Conservation (phyloP, 768 basidiomycete genomes). For the Lactarius trivialis region DNA sequence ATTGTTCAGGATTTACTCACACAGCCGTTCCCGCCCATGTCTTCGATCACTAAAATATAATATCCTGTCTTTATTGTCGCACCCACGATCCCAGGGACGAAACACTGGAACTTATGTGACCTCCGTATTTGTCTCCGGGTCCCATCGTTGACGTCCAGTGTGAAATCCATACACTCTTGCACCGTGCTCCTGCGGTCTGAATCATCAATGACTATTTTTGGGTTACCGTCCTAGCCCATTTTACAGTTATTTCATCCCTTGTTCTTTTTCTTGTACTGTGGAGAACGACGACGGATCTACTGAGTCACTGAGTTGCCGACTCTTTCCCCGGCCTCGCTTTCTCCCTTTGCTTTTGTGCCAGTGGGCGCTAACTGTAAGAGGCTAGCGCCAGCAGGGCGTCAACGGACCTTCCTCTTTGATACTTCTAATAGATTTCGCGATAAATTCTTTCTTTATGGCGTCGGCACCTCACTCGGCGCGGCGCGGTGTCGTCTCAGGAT, state of each 20-base stretch:
- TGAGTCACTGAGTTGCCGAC: background rate
- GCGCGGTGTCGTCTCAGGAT: background rate
- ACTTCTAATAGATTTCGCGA: background rate
- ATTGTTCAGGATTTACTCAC: constrained; percentile 38
- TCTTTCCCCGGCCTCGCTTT: background rate
- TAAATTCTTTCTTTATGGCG: background rate
- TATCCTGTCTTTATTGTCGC: background rate
- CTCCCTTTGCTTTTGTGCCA: background rate
- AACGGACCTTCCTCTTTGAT: background rate
- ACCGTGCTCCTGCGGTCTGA: background rate
- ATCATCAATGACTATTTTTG: background rate
- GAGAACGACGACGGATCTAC: background rate
- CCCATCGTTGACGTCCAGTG: background rate
- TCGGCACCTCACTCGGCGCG: background rate
- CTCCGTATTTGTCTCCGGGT: background rate
- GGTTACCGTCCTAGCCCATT: background rate
- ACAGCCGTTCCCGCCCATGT: constrained; percentile 23
- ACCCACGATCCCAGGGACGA: background rate
- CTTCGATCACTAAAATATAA: constrained; percentile 24
- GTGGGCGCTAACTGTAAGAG: background rate
- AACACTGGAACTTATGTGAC: background rate
- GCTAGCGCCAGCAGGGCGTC: background rate
- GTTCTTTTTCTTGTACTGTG: background rate
- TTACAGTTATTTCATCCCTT: too few relatives aligned
- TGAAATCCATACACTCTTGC: background rate